Evolutionary conservation across 2,329 filamentous ascomycete species (phyloP).

Genomic region (Arachnomyces sp.): DNA sequence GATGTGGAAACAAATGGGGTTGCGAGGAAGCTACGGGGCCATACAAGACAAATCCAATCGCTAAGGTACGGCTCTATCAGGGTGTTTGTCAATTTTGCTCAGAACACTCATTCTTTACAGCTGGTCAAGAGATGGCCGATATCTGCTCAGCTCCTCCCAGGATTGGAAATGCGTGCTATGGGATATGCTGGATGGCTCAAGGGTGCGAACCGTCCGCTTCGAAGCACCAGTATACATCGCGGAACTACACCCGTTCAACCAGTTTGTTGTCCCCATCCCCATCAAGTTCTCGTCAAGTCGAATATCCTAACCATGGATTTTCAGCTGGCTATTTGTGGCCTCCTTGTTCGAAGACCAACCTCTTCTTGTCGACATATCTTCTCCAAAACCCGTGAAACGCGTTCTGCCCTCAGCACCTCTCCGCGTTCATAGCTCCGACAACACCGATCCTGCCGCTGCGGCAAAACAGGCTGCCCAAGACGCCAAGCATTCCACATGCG

Average conservation of each 20-base stretch:
- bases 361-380: conserved; percentile 72
- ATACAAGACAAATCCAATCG: conserved; percentile 88
- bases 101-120: conserved; percentile 29
- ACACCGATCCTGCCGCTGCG: conserved; percentile 48
- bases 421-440: conserved; percentile 63
- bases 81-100: too few species aligned
- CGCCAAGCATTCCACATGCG: conserved; percentile 89
- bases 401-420: conserved; percentile 75
- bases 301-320: conserved; percentile 1
- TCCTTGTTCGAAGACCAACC: conserved; percentile 92
- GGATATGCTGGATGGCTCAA: conserved; percentile 70
- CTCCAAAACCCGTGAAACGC: conserved; percentile 63
- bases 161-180: conserved; percentile 96
- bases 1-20: conserved; percentile 97
- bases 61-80: conserved; percentile 47
- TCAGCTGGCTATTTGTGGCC: conserved; percentile 76
- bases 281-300: neutral
- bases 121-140: conserved; percentile 88
- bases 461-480: conserved; percentile 89
- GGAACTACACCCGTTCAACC: conserved; percentile 84
- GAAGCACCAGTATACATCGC: conserved; percentile 92
- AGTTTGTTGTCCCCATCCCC: conserved; percentile 49
- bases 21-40: conserved; percentile 84
- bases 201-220: conserved; percentile 79
- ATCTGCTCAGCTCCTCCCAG: conserved; percentile 84